phyloP scores from a whole-genome alignment of 805 yeast genomes.

The Suhomyces canberraensis region DNA sequence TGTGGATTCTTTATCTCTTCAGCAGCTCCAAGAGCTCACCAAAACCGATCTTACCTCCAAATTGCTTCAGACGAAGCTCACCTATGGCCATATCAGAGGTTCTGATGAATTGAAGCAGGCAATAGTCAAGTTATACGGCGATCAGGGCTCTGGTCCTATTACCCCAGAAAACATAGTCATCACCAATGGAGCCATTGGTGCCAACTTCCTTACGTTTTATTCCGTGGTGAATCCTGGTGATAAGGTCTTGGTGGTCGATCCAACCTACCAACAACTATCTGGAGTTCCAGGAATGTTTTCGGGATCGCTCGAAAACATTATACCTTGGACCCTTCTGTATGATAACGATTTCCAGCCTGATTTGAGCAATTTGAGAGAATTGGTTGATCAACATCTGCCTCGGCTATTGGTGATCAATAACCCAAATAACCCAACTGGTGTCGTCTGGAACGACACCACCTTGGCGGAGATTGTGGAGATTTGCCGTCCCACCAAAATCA shows the following conservation, averaged over 20 bases:
- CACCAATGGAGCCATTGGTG: slow-evolving; percentile 57
- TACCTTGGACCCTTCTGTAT: slow-evolving; percentile 26
- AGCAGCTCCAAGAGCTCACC: slow-evolving; percentile 5
- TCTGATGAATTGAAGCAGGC: slow-evolving; percentile 34
- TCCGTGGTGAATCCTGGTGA: slow-evolving; percentile 43
- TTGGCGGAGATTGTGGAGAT: slow-evolving; percentile 35
- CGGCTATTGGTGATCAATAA: slow-evolving; percentile 45
- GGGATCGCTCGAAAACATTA: slow-evolving; percentile 30
- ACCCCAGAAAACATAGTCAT: slow-evolving; percentile 39
- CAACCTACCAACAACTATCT: slow-evolving; percentile 48
- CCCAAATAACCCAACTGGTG: slow-evolving; percentile 44
- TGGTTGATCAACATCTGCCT: slow-evolving; percentile 33
- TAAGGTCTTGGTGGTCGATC: slow-evolving; percentile 47
- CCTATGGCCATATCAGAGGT: slow-evolving; percentile 49
- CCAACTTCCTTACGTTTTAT: slow-evolving; percentile 46
- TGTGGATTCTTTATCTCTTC: slow-evolving; percentile 41
- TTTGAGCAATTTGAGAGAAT: slow-evolving; percentile 24
- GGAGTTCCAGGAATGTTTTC: slow-evolving; percentile 49
- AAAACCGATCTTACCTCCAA: not conserved
- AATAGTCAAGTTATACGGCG: slow-evolving; percentile 35
- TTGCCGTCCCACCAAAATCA: slow-evolving; percentile 30
- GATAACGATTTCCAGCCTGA: slow-evolving; percentile 38
- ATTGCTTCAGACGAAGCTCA: slow-evolving; percentile 21
- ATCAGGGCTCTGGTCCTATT: slow-evolving; percentile 9
- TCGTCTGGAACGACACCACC: slow-evolving; percentile 33